Evolutionary conservation across 1,139 yeast species (phyloP), one percentile per base, ranked within the genome.

Genomic region (Lodderomyces oxycetoniae): DNA sequence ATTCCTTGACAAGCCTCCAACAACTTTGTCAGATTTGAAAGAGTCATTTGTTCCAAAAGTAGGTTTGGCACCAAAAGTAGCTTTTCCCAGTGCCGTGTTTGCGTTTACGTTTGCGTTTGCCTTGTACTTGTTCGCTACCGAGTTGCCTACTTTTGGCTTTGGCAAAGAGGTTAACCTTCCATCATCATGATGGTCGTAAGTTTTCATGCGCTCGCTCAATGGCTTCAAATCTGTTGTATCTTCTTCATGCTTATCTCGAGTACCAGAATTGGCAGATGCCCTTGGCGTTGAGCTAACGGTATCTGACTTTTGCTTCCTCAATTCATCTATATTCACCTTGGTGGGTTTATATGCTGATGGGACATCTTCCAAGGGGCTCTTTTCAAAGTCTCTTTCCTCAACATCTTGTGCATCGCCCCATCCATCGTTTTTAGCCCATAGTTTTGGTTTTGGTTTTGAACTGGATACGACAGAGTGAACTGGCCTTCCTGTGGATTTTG

Each of bases 291-390:
- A 68, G 12, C 75, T 66, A 32, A 60, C 61, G 5, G 77, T 67
- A 45, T 68, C 74, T 4, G 74, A 63, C 40, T 68, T 68, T 39
- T 65, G 70, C 33, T 60, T 62, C 49, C 74, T 61, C 50, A 68
- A 64, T 36, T 59, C 63, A 10, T 50, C 61, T 42, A 68, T 67
- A 41, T 68, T 51, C 23, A 68, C 74, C 46, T 67, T 68, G 19
- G 84, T 74, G 26, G 93, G 87, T 49, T 72, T 73, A 55, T 82
- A 82, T n/a, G 87, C 78, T 9, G 85, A 67, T 20, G 82, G 77
- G 16, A 76, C 62, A 35, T 60, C 50, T 65, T 71, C 77, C 47
- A 83, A 62, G 21, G 91, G 91, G 34, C 74, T 65, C 46, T 75
- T 57, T 6, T 65, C 52, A 45, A 83, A 78, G 50, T 83, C 91